Evolutionary conservation across 495 filamentous ascomycete genomes (phyloP).

Genomic region (Poronia punctata): DNA sequence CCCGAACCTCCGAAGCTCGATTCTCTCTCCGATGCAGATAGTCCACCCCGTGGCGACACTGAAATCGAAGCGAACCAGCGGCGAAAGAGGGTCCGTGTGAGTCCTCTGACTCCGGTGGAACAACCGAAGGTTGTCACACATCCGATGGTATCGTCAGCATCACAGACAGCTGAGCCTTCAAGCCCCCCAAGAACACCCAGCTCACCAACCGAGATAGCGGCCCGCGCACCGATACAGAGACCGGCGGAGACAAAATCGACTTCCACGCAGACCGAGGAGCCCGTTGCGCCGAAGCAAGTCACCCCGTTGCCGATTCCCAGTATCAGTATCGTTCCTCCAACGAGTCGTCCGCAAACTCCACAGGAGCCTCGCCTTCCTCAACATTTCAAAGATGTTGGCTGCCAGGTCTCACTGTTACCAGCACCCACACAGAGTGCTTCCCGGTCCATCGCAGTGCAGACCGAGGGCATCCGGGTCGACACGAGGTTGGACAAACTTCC

Average conservation of each 20-base stretch:
- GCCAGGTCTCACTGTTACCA: conserved; percentile 41
- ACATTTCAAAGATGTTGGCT: conserved; percentile 49
- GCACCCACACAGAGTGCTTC: conserved; percentile 40
- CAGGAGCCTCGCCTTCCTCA: conserved; percentile 47
- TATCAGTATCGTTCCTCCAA: conserved; percentile 55
- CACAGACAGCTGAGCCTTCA: conserved; percentile 63
- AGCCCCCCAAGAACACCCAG: conserved; percentile 66
- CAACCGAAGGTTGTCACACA: conserved; percentile 19
- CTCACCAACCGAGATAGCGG: conserved; percentile 30
- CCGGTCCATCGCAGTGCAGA: conserved; percentile 69
- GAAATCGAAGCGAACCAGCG: conserved; percentile 67
- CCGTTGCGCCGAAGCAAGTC: conserved; percentile 22
- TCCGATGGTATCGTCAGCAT: conserved; percentile 63
- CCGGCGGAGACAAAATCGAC: conserved; percentile 39
- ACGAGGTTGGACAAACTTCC: conserved; percentile 65
- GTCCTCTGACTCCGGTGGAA: conserved; percentile 35
- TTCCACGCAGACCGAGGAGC: conserved; percentile 63
- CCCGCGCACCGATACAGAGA: conserved; percentile 15
- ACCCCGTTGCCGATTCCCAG: conserved; percentile 46
- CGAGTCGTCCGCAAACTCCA: conserved; percentile 46
- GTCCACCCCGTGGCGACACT: conserved; percentile 36
- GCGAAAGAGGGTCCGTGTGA: conserved; percentile 53
- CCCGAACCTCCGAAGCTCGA: conserved; percentile 34
- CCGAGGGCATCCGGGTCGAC: conserved; percentile 78
- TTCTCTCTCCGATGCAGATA: conserved; percentile 31